Evolutionary conservation across 2,329 filamentous ascomycete genomes (phyloP), one percentile per base, ranked within the genome.

Genomic region (Botrytis fragariae): DNA sequence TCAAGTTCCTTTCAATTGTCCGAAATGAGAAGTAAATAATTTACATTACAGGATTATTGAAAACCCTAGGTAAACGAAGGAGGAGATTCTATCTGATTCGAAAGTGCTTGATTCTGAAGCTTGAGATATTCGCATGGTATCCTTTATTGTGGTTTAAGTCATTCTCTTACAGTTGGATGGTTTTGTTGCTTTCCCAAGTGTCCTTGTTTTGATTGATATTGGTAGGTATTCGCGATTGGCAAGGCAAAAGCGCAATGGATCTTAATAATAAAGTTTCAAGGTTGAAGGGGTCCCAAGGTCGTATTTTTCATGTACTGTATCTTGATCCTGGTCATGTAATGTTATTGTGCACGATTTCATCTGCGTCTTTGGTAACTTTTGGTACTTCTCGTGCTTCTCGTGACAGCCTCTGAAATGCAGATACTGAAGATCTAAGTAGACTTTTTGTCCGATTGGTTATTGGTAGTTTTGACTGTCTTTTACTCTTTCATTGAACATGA

Each of bases 241-340:
- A 9, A 59, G 29, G 65, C 35, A 42, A 69, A 60, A 59, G 51
- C 39, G 35, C 35, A 42, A 42, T 59, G n/a, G 25, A n/a, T 67
- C 32, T 37, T 16, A 25, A 35, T 51, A 12, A 63, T 29, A 18
- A 18, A 51, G 32, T 32, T n/a, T 67, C 63, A 51, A 67, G 63
- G 44, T 35, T 65, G 63, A 65, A 32, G 35, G 37, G 35, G 22
- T n/a, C 32, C 35, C 22, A 65, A 65, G 63, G 63, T 67, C 63
- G 44, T 29, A 67, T 67, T 32, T n/a, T 8, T 44, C 37, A 37
- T 51, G 29, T 67, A 20, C 14, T 12, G 29, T 39, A 67, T 67
- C 63, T 51, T 22, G 48, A 67, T 51, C 44, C 63, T 51, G 63
- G 63, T 37, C 63, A 67, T n/a, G 63, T 51, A 67, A 51, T 67